Base-by-base conservation (phyloP, 345 rosid species). In the Excoecaria cochinchinensis region DNA sequence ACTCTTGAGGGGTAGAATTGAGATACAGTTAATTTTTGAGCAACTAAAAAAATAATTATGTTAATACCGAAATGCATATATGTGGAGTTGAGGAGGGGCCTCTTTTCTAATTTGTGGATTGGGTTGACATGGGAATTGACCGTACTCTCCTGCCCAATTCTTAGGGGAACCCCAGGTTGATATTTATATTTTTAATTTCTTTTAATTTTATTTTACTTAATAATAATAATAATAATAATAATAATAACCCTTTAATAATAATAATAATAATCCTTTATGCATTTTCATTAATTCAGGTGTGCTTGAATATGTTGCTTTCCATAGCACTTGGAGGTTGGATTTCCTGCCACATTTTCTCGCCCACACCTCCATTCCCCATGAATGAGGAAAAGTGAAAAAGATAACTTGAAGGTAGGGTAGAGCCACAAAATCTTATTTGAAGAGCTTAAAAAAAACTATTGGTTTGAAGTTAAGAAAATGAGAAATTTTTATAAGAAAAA, bases 51-150 rank as follows among this genome's bases (percentile, higher is more conserved):
- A 2, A n/a, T n/a, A 31, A 31, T 31, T 31, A 31, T 31, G 31
- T 1, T 31, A 31, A 31, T 31, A 31, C 31, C 31, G 31, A 31
- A 31, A 31, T 31, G 1, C 31, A 31, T 31, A 31, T 31, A 58
- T 21, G 62, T n/a, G 46, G 6, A 58, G 60, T 12, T 25, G 55
- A 15, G 48, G 25, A 58, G 31, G 36, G 56, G 22, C 71, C 81
- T 76, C 52, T 10, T 31, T 38, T 39, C 53, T 52, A 22, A 39
- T 24, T 16, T 66, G 53, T 70, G 16, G 70, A 77, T 74, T 71
- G 10, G 39, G 69, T 78, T 78, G 82, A 82, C 77, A 52, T n/a
- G 14, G 8, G 15, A 51, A 25, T 25, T 64, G 47, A 42, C 46
- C 56, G 7, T 0, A 46, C 17, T 24, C 47, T 74, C 65, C 44